phyloP scores from a whole-genome alignment of 164 flowering plant species.

The Taxillus chinensis region DNA sequence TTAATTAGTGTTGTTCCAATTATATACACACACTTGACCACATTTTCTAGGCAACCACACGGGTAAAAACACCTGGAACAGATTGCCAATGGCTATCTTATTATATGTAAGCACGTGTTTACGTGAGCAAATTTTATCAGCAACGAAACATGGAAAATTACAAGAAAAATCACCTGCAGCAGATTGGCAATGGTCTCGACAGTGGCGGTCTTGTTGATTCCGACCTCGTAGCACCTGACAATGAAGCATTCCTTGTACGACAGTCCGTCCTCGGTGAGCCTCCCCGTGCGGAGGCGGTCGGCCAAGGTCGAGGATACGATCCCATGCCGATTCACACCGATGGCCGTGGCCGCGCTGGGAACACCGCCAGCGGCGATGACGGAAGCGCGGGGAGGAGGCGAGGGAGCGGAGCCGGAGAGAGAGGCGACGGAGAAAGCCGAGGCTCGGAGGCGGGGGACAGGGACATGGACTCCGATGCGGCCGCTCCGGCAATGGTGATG shows the following conservation, averaged over 20 bases:
- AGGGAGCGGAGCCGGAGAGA: neutral
- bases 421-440: neutral
- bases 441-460: constrained; percentile 5
- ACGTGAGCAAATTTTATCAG: neutral
- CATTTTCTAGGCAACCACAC: no score
- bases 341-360: neutral
- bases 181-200: constrained; percentile 95
- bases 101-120: no score
- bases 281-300: constrained; percentile 65
- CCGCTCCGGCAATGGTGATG: constrained; percentile 20
- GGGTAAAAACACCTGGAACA: no score
- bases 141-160: neutral
- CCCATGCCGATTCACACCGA: neutral
- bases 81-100: no score
- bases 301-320: constrained; percentile 32
- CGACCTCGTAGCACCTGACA: constrained; percentile 85
- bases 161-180: constrained; percentile 49
- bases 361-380: constrained; percentile 11
- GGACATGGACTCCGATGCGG: constrained; percentile 3
- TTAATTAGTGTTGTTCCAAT: no score
- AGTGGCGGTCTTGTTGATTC: constrained; percentile 89
- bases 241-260: constrained; percentile 88
- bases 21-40: no score
- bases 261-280: constrained; percentile 60
- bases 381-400: constrained; percentile 16